Conservation (phyloP, 2,329 filamentous ascomycete species). For the Cercospora janseana region DNA sequence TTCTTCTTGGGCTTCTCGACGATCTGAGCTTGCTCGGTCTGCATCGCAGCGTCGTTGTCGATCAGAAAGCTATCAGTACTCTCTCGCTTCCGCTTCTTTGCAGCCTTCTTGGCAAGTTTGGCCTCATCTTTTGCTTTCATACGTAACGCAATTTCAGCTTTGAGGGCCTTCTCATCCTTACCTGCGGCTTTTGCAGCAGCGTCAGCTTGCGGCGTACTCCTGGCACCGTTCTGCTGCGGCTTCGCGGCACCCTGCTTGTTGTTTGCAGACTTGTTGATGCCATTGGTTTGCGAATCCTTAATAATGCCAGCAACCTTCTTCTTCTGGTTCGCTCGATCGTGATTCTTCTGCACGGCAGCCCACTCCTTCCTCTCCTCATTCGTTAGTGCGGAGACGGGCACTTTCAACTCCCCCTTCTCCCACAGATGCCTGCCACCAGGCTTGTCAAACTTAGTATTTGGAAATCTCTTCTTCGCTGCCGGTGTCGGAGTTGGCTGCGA, state of each 20-base stretch:
- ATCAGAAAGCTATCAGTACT: conserved; percentile 30
- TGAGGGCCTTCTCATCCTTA: conserved; percentile 30
- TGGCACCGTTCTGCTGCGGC: background rate
- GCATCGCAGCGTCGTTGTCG: conserved; percentile 9
- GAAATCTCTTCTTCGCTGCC: conserved; percentile 2
- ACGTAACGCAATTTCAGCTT: conserved; percentile 34
- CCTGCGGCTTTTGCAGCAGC: conserved; percentile 25
- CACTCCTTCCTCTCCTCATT: conserved; percentile 17
- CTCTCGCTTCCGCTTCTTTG: conserved; percentile 40
- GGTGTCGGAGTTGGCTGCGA: conserved; percentile 9
- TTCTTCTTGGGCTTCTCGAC: conserved; percentile 54
- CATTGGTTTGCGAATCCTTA: background rate
- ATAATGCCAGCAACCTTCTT: background rate
- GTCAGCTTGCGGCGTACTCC: background rate
- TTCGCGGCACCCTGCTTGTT: background rate
- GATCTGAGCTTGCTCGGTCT: conserved; percentile 42
- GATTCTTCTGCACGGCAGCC: background rate
- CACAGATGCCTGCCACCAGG: conserved; percentile 11
- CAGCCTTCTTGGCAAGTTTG: conserved; percentile 26
- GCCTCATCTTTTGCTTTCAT: conserved; percentile 33
- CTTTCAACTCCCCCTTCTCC: conserved; percentile 8
- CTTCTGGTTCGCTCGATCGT: conserved; percentile 15
- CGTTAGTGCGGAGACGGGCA: background rate
- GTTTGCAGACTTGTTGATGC: background rate
- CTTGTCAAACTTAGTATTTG: conserved; percentile 10